Base-by-base conservation (phyloP, 345 rosid species). In the Excoecaria cochinchinensis region DNA sequence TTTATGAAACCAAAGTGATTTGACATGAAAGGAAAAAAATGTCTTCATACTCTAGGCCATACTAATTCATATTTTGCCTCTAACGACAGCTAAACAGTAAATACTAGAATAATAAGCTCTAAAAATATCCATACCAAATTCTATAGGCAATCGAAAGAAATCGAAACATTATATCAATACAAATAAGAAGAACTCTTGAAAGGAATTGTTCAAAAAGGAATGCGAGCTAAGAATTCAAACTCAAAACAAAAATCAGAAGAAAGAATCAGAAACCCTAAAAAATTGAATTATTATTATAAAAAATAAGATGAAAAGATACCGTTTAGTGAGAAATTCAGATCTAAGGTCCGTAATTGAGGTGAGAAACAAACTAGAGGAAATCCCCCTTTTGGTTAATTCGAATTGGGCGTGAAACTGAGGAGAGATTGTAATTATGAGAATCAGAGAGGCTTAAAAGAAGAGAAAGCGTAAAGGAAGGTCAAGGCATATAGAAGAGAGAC, bases 271-370 rank as follows among this genome's bases (percentile, higher is more conserved):
- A 58, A 58, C 31, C 42, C 67, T 42, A 44, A 4, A 71, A 42
- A 25, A 71, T 16, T 15, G 4, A 52, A 63, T 25, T 50, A 48
- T 63, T 15, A 63, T 25, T 36, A 48, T 51, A 15, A 59, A 25
- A 38, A 15, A 52, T 6, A 52, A 57, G 10, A 38, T 15, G 5
- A 31, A 75, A 13, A 67, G 39, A 22, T 70, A 77, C 79, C 70
- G 65, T 67, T 58, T 4, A 48, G 68, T 3, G 4, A 8, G 57
- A 69, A 39, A 52, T 50, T 57, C 5, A 68, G 78, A 69, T 75
- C 78, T 48, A 48, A 68, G 62, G 9, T 75, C 78, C 68, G 68
- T 25, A 51, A 68, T 75, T 48, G 44, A 46, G 73, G 14, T 59
- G 17, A 38, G 8, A 50, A 66, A 53, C 36, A 31, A 66, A 66